These are phyloP conservation scores for Saccharomyces hybrid DNA, from an alignment of 1,139 yeast species.

Conservation along the genomic window DNA sequence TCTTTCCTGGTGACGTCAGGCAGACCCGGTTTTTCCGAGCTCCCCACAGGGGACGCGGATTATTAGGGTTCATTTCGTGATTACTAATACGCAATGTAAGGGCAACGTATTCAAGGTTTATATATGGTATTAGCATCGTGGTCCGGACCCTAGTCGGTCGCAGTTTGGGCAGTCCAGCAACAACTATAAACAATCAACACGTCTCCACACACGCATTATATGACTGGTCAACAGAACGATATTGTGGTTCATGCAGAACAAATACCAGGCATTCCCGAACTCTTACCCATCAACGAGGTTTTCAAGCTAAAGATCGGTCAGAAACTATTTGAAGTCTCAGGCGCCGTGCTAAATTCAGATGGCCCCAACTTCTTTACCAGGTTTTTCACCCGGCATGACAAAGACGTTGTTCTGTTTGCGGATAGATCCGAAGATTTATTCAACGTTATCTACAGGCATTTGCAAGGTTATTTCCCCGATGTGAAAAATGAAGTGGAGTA, in stretches of 20 bases:
- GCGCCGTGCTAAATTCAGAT: constrained; percentile 77
- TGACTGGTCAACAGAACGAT: neutral
- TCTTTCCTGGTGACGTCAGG: neutral
- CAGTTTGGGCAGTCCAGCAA: too few species aligned
- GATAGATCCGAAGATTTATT: constrained; percentile 70
- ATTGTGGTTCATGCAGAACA: neutral
- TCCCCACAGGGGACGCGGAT: neutral
- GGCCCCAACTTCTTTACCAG: constrained; percentile 35
- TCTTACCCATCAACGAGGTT: constrained; percentile 55
- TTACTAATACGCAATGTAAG: neutral
- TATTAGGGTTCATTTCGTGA: neutral
- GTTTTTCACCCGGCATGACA: constrained; percentile 23
- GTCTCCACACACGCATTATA: neutral
- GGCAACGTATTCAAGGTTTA: neutral
- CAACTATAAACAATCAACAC: neutral
- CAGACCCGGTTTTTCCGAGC: neutral
- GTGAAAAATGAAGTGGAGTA: constrained; percentile 52
- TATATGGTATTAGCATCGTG: too few species aligned
- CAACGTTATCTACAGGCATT: constrained; percentile 53
- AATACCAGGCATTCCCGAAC: constrained; percentile 25
- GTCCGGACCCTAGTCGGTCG: too few species aligned
- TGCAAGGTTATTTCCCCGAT: constrained; percentile 64
- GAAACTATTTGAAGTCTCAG: constrained; percentile 49
- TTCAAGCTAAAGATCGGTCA: constrained; percentile 67
- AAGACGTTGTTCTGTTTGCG: constrained; percentile 40